A percentile compares a stretch with the other conserved stretches of the same genome.
Conservation (phyloP, 2,329 filamentous ascomycete species). For the Calycina herbarum region DNA sequence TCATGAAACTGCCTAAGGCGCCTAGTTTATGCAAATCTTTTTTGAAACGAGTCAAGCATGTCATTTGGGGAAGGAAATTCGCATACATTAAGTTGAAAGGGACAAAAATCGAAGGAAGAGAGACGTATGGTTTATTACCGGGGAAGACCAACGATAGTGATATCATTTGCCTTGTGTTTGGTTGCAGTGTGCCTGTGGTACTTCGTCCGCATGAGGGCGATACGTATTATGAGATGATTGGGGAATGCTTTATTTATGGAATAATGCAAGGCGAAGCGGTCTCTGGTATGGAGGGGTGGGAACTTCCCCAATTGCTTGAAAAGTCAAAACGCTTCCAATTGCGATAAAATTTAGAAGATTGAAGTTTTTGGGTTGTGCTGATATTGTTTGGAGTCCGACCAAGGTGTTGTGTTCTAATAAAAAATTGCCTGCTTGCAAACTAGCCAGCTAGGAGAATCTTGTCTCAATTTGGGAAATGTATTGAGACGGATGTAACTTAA, state of each 20-base stretch:
- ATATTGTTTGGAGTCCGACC: neutral
- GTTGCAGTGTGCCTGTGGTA: neutral
- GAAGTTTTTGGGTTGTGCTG: neutral
- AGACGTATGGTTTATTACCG: neutral
- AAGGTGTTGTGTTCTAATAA: neutral
- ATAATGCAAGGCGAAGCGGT: slow-evolving; percentile 32
- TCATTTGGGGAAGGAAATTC: neutral
- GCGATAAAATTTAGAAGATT: neutral
- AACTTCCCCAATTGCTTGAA: neutral
- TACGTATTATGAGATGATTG: slow-evolving; percentile 1
- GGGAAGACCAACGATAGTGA: neutral
- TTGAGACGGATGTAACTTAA: neutral
- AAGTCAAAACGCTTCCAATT: neutral
- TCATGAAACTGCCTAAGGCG: neutral
- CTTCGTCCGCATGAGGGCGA: neutral
- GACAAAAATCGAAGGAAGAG: neutral
- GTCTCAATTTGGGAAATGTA: neutral
- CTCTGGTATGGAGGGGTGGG: neutral
- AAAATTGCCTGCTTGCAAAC: neutral
- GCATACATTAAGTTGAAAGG: neutral
- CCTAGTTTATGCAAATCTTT: neutral
- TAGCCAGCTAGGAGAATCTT: neutral
- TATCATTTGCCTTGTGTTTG: slow-evolving; percentile 1
- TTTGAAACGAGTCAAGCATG: slow-evolving; percentile 1
- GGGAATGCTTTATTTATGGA: slow-evolving; percentile 29